A percentile compares a stretch with the other conserved stretches of the same genome.
These are phyloP conservation scores for Gomphus bonarii DNA, from an alignment of 1,284 basidiomycete genomes.

Conservation along the genomic window DNA sequence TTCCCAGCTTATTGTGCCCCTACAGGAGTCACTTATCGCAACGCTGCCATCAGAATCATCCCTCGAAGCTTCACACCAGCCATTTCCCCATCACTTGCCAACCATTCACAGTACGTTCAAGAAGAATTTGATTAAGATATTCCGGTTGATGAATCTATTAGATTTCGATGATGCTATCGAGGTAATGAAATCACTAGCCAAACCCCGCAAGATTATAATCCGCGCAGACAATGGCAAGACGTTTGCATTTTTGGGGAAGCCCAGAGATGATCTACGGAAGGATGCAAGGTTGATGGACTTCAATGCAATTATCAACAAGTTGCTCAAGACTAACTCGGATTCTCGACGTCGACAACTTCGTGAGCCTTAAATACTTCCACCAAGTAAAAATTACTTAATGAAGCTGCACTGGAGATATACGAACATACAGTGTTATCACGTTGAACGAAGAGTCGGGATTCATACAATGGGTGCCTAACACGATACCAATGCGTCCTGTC, in stretches of 20 bases:
- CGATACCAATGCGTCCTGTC: conserved; percentile 76
- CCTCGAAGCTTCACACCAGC: conserved; percentile 58
- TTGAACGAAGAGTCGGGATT: conserved; percentile 96
- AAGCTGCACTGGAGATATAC: conserved; percentile 53
- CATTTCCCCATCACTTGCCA: conserved; percentile 74
- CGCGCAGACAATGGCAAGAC: conserved; percentile 72
- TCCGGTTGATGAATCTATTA: conserved; percentile 20
- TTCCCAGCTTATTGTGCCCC: conserved; percentile 73
- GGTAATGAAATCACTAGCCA: conserved; percentile 89
- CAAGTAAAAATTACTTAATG: conserved; percentile 5
- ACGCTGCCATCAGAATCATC: conserved; percentile 70
- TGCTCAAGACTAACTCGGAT: conserved; percentile 89
- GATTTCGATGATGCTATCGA: conserved; percentile 79
- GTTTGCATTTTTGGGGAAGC: conserved; percentile 95
- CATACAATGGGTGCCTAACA: conserved; percentile 98
- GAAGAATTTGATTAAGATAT: background rate
- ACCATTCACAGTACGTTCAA: conserved; percentile 57
- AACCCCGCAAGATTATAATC: conserved; percentile 88
- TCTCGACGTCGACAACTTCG: conserved; percentile 83
- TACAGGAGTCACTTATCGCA: conserved; percentile 92
- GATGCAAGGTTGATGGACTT: conserved; percentile 98
- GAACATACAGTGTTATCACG: conserved; percentile 94
- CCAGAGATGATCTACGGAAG: conserved; percentile 95
- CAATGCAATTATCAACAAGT: conserved; percentile 96
- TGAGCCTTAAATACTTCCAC: conserved; percentile 28